Evolutionary conservation across 371 early-diverging fungal genomes (phyloP).

Genomic region (Vairimorpha necatrix): DNA sequence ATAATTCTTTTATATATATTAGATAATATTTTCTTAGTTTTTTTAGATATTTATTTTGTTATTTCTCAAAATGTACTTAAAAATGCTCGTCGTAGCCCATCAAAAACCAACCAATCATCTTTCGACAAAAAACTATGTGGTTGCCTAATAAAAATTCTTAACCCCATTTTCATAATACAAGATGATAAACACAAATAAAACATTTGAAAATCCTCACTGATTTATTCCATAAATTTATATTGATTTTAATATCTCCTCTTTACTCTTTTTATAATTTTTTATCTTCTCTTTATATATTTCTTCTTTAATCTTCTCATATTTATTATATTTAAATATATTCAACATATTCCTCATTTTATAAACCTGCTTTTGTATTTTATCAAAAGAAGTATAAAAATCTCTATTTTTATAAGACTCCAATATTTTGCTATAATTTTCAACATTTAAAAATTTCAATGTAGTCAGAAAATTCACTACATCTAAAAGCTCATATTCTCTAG

Average conservation of each 20-base stretch:
- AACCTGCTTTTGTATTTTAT: slow-evolving; percentile 15
- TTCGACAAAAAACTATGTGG: no score
- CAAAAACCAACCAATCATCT: no score
- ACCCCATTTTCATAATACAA: no score
- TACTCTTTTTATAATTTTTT: slow-evolving; percentile 9
- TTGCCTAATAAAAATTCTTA: background rate
- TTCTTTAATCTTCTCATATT: slow-evolving; percentile 12
- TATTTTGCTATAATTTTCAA: slow-evolving; percentile 10
- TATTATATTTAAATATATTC: background rate
- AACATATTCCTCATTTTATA: slow-evolving; percentile 33
- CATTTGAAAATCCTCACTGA: no score
- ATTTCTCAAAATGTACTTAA: no score
- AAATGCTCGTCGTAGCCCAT: no score
- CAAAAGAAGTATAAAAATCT: slow-evolving; percentile 25
- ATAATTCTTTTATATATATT: no score
- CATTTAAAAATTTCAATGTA: slow-evolving; percentile 13
- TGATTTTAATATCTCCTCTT: background rate
- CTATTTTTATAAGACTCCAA: slow-evolving; percentile 24
- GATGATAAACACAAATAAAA: no score
- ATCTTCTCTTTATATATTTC: slow-evolving; percentile 24
- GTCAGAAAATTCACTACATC: slow-evolving; percentile 29
- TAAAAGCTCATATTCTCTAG: background rate
- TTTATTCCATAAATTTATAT: background rate
- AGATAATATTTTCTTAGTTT: no score
- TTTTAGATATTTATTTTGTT: no score